Evolutionary conservation across 202 grass and related monocot genomes (phyloP).

Genomic region (Setaria viridis): DNA sequence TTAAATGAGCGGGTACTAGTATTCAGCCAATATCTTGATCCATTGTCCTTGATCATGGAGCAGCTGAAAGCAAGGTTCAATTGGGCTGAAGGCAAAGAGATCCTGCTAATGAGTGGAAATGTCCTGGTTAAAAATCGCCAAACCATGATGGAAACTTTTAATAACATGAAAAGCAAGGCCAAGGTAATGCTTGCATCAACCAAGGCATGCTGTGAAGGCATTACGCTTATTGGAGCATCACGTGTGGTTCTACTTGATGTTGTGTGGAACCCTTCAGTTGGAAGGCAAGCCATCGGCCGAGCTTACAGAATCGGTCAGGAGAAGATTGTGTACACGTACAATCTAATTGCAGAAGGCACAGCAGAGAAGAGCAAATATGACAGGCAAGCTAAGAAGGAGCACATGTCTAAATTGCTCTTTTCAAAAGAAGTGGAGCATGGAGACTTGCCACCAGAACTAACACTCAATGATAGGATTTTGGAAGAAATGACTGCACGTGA

Average conservation of each 20-base stretch:
- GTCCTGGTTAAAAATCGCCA: conserved; percentile 45
- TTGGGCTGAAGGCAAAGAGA: conserved; percentile 70
- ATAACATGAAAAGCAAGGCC: conserved; percentile 68
- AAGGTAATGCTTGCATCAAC: conserved; percentile 87
- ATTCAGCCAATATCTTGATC: conserved; percentile 76
- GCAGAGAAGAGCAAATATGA: conserved; percentile 74
- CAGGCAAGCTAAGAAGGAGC: conserved; percentile 71
- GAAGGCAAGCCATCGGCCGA: conserved; percentile 86
- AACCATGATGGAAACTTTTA: conserved; percentile 67
- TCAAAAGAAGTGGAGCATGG: conserved; percentile 47
- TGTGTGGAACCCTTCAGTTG: conserved; percentile 87
- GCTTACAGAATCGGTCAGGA: conserved; percentile 83
- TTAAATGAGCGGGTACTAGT: conserved; percentile 74
- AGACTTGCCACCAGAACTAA: conserved; percentile 34
- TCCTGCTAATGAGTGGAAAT: conserved; percentile 66
- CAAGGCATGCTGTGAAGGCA: conserved; percentile 85
- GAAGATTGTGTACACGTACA: conserved; percentile 84
- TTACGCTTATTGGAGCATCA: conserved; percentile 78
- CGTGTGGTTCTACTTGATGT: conserved; percentile 94
- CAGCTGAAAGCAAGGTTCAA: conserved; percentile 60
- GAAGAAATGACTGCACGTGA: conserved; percentile 61
- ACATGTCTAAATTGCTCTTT: conserved; percentile 81
- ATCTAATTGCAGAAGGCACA: conserved; percentile 75
- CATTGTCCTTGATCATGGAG: conserved; percentile 69
- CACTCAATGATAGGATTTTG: conserved; percentile 65